A percentile compares a stretch with the other conserved stretches of the same genome.
phyloP scores from a whole-genome alignment of 202 grass and related monocot species.

The Panicum virgatum region DNA sequence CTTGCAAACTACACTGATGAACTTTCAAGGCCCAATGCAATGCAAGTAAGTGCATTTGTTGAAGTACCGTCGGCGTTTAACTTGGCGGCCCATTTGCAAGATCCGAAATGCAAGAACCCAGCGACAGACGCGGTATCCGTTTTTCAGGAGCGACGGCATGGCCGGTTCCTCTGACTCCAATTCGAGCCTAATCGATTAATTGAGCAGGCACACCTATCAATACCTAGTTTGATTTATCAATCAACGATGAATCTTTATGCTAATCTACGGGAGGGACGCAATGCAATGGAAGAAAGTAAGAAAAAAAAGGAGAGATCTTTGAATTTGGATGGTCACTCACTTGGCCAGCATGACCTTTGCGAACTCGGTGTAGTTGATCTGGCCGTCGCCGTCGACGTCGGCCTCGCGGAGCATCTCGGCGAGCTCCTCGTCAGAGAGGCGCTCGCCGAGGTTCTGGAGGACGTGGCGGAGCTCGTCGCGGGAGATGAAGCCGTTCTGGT shows the following conservation, averaged over 20 bases:
- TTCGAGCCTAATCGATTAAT: constrained; percentile 5
- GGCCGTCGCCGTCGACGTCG: constrained; percentile 63
- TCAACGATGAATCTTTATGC: background rate
- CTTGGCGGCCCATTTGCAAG: background rate
- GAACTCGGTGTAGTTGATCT: constrained; percentile 72
- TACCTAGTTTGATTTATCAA: background rate
- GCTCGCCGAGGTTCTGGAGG: constrained; percentile 66
- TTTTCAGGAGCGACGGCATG: background rate
- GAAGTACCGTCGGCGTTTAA: background rate
- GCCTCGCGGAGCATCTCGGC: constrained; percentile 75
- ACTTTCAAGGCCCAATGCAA: no score
- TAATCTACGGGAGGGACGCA: background rate
- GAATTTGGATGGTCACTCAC: background rate
- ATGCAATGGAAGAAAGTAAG: background rate
- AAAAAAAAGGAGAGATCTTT: no score
- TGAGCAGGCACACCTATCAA: background rate
- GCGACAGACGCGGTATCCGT: background rate
- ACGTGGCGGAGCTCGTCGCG: constrained; percentile 60
- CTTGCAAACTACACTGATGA: no score
- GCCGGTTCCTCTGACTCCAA: background rate
- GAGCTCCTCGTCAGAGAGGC: constrained; percentile 65
- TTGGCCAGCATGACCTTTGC: constrained; percentile 63
- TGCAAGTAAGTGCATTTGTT: no score
- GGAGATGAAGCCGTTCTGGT: constrained; percentile 74
- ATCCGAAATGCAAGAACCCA: constrained; percentile 1